These are phyloP conservation scores for Trichoderma orchidacearum DNA, from an alignment of 495 filamentous ascomycete genomes.

Conservation along the genomic window DNA sequence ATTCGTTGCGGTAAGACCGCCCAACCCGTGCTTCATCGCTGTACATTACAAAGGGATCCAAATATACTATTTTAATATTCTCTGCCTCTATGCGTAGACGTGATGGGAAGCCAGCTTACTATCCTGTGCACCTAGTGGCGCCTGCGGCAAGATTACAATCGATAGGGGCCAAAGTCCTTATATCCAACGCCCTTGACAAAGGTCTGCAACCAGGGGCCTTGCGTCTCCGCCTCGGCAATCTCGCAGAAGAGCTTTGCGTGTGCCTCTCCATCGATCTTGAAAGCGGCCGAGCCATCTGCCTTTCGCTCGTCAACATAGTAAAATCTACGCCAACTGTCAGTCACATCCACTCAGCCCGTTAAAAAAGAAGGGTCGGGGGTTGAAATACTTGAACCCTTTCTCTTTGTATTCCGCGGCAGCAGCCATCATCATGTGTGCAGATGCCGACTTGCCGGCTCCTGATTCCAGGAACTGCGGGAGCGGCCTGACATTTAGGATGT, in stretches of 20 bases:
- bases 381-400: slow-evolving; percentile 32
- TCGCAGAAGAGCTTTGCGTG: slow-evolving; percentile 24
- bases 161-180: slow-evolving; percentile 12
- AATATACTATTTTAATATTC: no score
- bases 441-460: slow-evolving; percentile 31
- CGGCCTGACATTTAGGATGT: slow-evolving; percentile 22
- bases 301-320: slow-evolving; percentile 35
- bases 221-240: slow-evolving; percentile 17
- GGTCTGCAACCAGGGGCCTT: slow-evolving; percentile 31
- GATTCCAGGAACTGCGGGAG: slow-evolving; percentile 17
- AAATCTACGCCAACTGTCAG: slow-evolving; percentile 20
- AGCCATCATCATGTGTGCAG: slow-evolving; percentile 27
- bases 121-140: background rate
- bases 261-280: slow-evolving; percentile 22
- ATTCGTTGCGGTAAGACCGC: no score
- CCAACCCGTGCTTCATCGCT: no score
- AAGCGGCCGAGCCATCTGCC: slow-evolving; percentile 3
- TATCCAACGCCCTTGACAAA: slow-evolving; percentile 33
- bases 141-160: background rate
- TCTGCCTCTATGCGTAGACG: no score
- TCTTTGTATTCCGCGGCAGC: slow-evolving; percentile 25
- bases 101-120: background rate
- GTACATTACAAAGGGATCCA: no score
- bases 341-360: slow-evolving; percentile 2
- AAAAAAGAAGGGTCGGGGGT: background rate